These are phyloP conservation scores for Thielaviopsis populi DNA, from an alignment of 2,329 filamentous ascomycete genomes.

Conservation along the genomic window DNA sequence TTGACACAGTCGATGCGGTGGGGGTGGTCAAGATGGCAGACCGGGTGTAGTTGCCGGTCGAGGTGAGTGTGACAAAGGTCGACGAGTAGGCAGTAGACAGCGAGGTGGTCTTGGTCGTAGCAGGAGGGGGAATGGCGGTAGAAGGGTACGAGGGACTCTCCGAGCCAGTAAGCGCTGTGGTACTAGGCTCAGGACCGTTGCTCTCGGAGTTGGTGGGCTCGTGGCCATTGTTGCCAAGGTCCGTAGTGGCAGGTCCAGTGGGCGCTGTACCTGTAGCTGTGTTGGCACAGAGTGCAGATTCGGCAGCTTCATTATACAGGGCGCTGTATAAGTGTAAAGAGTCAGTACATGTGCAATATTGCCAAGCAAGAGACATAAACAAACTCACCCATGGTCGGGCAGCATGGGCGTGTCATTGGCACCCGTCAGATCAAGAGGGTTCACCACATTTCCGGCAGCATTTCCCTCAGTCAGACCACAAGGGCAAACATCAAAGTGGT, in stretches of 20 bases:
- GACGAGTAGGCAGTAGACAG: not conserved
- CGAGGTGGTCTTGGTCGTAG: not conserved
- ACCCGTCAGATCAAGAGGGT: slow-evolving; percentile 33
- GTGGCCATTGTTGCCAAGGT: not conserved
- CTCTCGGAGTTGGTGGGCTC: not conserved
- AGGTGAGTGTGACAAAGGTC: not conserved
- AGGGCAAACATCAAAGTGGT: slow-evolving; percentile 29
- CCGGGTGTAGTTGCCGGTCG: not conserved
- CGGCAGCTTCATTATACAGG: slow-evolving; percentile 6
- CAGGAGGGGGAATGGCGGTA: not conserved
- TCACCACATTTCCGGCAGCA: slow-evolving; percentile 41
- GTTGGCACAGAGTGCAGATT: slow-evolving; percentile 1
- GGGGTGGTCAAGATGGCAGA: not conserved
- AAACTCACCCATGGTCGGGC: slow-evolving; percentile 11
- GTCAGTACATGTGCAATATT: not conserved
- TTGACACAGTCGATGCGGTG: not conserved
- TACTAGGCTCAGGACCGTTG: not conserved
- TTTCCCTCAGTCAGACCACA: slow-evolving; percentile 36
- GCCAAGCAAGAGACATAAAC: not conserved
- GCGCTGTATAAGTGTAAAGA: not conserved
- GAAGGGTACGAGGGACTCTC: not conserved
- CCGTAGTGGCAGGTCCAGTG: not conserved
- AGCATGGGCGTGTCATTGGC: slow-evolving; percentile 20
- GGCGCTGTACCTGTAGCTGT: not conserved
- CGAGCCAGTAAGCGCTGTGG: not conserved